Conservation (phyloP, 75 land plant species). For the Picea glauca region DNA sequence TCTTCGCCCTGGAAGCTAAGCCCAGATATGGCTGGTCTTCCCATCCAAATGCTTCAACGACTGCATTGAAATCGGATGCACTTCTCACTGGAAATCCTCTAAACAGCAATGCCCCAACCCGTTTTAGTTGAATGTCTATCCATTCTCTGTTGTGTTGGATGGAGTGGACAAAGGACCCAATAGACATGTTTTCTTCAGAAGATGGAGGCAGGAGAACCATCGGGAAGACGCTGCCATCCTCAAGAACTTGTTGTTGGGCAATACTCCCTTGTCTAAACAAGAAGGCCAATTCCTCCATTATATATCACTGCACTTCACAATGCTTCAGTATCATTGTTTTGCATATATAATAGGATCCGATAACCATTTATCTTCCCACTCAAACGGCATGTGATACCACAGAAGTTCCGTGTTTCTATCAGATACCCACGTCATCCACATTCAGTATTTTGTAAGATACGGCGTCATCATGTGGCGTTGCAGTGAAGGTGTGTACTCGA, state of each 20-base stretch:
- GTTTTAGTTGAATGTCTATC: slow-evolving; percentile 20
- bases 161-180: slow-evolving; percentile 20
- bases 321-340: no score
- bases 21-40: slow-evolving; percentile 43
- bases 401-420: no score
- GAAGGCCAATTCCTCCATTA: no score
- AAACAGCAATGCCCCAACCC: slow-evolving; percentile 39
- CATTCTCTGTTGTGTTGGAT: slow-evolving; percentile 24
- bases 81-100: slow-evolving; percentile 31
- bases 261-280: neutral
- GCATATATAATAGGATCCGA: no score
- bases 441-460: no score
- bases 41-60: slow-evolving; percentile 36
- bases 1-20: slow-evolving; percentile 18
- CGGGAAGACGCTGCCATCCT: slow-evolving; percentile 27
- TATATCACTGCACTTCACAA: no score
- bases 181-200: neutral
- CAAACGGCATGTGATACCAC: no score
- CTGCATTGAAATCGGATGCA: slow-evolving; percentile 29
- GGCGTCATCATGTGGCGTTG: no score
- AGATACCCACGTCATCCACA: no score
- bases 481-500: no score
- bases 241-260: neutral
- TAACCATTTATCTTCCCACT: no score
- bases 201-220: slow-evolving; percentile 19